Base-by-base conservation (phyloP, 116 monocot genomes). In the Trichopus zeylanicus region DNA sequence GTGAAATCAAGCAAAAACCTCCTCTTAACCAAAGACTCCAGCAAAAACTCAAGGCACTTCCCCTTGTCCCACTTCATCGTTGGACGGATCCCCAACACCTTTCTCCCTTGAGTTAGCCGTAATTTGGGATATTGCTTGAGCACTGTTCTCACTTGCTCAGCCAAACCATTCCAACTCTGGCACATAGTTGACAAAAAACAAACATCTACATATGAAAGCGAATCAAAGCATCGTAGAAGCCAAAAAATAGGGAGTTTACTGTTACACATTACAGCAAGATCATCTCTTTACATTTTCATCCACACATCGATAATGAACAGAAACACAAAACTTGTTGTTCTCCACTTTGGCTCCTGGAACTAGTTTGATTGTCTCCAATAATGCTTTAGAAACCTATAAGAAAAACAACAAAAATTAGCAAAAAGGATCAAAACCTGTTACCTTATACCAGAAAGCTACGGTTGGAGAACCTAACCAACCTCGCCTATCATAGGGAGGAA, bases 41-140 rank as follows among this genome's bases (percentile, higher is more conserved):
- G 27, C 67, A 90, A 59, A 58, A 82, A 91, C 72, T 83, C 83
- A 22, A 91, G 69, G 54, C 86, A 86, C 78, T 80, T 80, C 47
- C 91, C 91, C 60, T 91, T 91, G 75, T 91, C 91, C 91, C 91
- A 92, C 26, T 76, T 78, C 48, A 92, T 78, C 13, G 62, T 62
- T 15, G 91, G 91, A 1, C 91, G 68, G 67, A 92, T 81, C 82
- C 86, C 91, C 29, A 92, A 56, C 55, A 84, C 84, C 81, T 81
- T 86, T 65, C 81, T 75, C 16, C 86, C 86, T 31, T 69, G 69
- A 24, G 60, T 61, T 12, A 79, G 54, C 55, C 65, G 34, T n/a
- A 73, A 38, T 25, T 62, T 69, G 6, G 79, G 79, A 29, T 65
- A 79, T 3, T 79, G 61, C 11, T 51, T 73, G 31, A 73, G 49